Conservation (phyloP, 1,139 yeast genomes). For the Pneumocystis murina region DNA sequence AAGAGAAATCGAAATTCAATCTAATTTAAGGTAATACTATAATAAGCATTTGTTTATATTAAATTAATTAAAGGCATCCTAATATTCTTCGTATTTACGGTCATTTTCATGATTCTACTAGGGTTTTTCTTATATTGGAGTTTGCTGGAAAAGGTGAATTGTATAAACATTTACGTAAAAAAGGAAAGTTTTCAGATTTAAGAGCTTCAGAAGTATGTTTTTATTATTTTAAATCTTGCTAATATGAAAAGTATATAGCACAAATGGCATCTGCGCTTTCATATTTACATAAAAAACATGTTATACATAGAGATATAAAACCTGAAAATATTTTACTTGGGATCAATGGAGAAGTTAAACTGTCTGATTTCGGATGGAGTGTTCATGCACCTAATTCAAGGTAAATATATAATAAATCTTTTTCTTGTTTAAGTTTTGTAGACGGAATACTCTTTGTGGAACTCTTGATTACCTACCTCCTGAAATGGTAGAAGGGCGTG, state of each 20-base stretch:
- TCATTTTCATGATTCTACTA: conserved; percentile 62
- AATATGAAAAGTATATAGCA: conserved; percentile 36
- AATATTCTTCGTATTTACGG: conserved; percentile 71
- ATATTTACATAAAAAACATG: conserved; percentile 61
- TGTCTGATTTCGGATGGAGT: conserved; percentile 96
- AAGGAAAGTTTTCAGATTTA: conserved; percentile 53
- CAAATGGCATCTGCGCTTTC: conserved; percentile 71
- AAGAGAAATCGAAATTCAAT: conserved; percentile 83
- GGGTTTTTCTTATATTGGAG: conserved; percentile 74
- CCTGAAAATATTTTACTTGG: conserved; percentile 80
- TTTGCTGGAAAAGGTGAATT: conserved; percentile 79
- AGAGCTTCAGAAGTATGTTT: conserved; percentile 42
- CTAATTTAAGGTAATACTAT: conserved; percentile 31
- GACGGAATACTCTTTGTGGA: conserved; percentile 80
- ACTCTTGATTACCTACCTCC: conserved; percentile 91
- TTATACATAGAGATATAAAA: conserved; percentile 82
- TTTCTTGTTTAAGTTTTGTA: conserved; percentile 5
- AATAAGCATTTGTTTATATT: neutral
- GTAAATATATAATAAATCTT: conserved; percentile 4
- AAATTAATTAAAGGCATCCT: conserved; percentile 35
- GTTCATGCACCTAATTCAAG: conserved; percentile 43
- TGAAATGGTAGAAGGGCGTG: conserved; percentile 77
- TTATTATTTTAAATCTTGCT: neutral
- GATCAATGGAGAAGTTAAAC: conserved; percentile 54
- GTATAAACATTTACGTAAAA: conserved; percentile 51